These are phyloP conservation scores for Neurospora africana DNA, from an alignment of 495 filamentous ascomycete species.

Conservation along the genomic window DNA sequence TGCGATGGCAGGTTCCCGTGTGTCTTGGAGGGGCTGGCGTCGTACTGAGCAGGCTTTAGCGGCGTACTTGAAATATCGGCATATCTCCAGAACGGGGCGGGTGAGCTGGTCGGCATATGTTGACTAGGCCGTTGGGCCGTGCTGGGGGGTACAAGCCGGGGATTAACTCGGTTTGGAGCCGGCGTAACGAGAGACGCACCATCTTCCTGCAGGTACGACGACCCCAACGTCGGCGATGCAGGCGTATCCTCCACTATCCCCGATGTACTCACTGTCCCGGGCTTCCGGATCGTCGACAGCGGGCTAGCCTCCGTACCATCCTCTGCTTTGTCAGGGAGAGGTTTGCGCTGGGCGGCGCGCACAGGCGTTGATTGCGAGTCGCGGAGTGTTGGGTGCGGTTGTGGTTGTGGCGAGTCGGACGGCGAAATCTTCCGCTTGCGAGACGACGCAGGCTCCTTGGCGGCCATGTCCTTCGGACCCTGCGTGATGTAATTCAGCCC, in stretches of 20 bases:
- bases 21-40: conserved; percentile 41
- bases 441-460: conserved; percentile 28
- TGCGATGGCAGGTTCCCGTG: conserved; percentile 39
- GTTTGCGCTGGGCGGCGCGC: conserved; percentile 39
- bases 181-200: conserved; percentile 62
- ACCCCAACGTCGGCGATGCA: conserved; percentile 62
- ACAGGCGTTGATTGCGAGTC: conserved; percentile 47
- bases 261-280: conserved; percentile 32
- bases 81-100: conserved; percentile 96
- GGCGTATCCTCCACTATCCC: conserved; percentile 48
- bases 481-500: conserved; percentile 40
- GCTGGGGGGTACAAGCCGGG: conserved; percentile 74
- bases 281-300: conserved; percentile 38
- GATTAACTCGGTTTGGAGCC: conserved; percentile 72
- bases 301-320: conserved; percentile 34
- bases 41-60: conserved; percentile 49
- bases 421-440: conserved; percentile 43
- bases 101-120: conserved; percentile 89
- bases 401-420: conserved; percentile 38
- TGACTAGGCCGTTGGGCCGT: conserved; percentile 85
- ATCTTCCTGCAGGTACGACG: conserved; percentile 46
- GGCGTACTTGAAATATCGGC: conserved; percentile 70
- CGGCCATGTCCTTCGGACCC: conserved; percentile 37
- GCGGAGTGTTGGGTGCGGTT: conserved; percentile 33
- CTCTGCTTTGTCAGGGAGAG: conserved; percentile 27